These are phyloP conservation scores for Aquilaria sinensis DNA, from an alignment of 345 rosid genomes.

Conservation along the genomic window DNA sequence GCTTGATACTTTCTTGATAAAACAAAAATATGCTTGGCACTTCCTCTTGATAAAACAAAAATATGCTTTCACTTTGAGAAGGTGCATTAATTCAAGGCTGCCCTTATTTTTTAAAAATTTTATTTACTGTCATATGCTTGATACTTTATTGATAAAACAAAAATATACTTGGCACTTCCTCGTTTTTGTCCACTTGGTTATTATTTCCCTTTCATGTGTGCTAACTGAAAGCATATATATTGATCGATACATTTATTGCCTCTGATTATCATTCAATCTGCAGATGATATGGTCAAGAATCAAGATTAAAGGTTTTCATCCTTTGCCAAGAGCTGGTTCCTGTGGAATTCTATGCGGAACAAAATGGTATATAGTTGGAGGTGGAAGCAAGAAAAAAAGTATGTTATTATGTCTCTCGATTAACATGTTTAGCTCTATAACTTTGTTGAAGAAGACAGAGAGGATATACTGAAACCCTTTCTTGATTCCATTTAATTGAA, in stretches of 20 bases:
- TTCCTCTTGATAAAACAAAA: too few relatives aligned
- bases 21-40: too few relatives aligned
- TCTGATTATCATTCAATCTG: conserved; percentile 3
- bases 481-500: too few relatives aligned
- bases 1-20: too few relatives aligned
- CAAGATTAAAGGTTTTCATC: conserved; percentile 90
- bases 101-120: not conserved
- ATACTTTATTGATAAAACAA: too few relatives aligned
- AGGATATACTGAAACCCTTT: too few relatives aligned
- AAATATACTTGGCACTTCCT: not conserved
- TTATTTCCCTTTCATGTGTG: too few relatives aligned
- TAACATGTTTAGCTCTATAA: not conserved
- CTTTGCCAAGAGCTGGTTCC: conserved; percentile 89
- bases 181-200: too few relatives aligned
- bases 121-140: too few relatives aligned
- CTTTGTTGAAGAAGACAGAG: too few relatives aligned
- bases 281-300: conserved; percentile 98
- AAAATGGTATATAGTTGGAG: conserved; percentile 95
- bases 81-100: conserved; percentile 28
- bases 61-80: conserved; percentile 54
- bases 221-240: not conserved
- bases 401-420: conserved; percentile 19
- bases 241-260: not conserved
- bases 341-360: conserved; percentile 90
- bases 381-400: conserved; percentile 96